A percentile compares a stretch with the other conserved stretches of the same genome.
Conservation (phyloP, 2,329 filamentous ascomycete genomes). For the Xylaria hypoxylon region DNA sequence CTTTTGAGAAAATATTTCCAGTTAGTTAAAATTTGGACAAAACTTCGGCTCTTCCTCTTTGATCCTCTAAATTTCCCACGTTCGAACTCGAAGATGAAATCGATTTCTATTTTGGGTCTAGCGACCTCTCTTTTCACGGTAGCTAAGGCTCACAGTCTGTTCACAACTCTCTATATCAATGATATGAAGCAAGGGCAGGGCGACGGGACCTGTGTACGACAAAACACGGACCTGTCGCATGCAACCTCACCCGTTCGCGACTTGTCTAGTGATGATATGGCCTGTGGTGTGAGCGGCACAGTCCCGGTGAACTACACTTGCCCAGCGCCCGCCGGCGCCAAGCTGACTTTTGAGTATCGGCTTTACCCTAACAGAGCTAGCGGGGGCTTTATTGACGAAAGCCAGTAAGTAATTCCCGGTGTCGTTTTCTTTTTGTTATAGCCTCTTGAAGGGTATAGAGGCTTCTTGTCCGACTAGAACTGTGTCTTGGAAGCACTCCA, state of each 20-base stretch:
- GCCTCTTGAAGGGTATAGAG: neutral
- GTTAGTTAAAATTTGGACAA: neutral
- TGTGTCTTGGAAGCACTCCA: neutral
- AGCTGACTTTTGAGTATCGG: constrained; percentile 75
- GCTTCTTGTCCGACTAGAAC: neutral
- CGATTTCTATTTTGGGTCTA: constrained; percentile 33
- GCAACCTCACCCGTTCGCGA: constrained; percentile 68
- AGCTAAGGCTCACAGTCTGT: constrained; percentile 64
- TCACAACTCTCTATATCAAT: constrained; percentile 72
- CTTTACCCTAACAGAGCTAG: constrained; percentile 64
- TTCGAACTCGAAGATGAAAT: constrained; percentile 51
- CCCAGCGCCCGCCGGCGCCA: constrained; percentile 61
- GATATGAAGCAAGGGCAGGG: constrained; percentile 75
- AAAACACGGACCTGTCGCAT: constrained; percentile 64
- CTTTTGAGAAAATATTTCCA: neutral
- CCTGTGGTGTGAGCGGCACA: constrained; percentile 67
- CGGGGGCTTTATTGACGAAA: constrained; percentile 66
- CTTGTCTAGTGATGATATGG: constrained; percentile 70
- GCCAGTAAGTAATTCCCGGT: constrained; percentile 39
- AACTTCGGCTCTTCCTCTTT: neutral
- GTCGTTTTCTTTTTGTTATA: no score
- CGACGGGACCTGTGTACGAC: constrained; percentile 76
- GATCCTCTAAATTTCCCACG: neutral
- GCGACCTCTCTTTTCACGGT: constrained; percentile 47
- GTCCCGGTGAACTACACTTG: constrained; percentile 60